Conservation (phyloP, 495 filamentous ascomycete genomes). For the Daldinia bambusicola region DNA sequence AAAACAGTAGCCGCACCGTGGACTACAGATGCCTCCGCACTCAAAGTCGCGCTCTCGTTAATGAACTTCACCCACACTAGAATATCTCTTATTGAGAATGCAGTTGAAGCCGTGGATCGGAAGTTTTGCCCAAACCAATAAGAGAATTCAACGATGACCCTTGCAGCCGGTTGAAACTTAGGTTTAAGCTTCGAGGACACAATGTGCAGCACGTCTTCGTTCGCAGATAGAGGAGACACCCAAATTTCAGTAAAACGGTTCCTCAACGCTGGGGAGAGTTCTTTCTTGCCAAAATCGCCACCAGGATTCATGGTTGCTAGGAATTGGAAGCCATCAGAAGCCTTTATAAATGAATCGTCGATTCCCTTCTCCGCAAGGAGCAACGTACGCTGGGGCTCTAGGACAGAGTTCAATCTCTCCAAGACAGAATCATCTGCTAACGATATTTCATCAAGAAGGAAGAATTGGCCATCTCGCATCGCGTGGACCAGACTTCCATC, state of each 20-base stretch:
- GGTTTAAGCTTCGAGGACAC: conserved; percentile 74
- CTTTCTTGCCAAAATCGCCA: conserved; percentile 96
- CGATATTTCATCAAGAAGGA: conserved; percentile 97
- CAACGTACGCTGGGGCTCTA: conserved; percentile 86
- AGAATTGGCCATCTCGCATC: conserved; percentile 89
- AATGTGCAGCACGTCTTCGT: conserved; percentile 87
- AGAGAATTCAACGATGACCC: conserved; percentile 82
- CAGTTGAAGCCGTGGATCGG: conserved; percentile 73
- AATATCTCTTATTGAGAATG: conserved; percentile 88
- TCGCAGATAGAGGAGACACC: conserved; percentile 85
- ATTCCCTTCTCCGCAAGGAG: conserved; percentile 94
- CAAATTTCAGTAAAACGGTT: conserved; percentile 99
- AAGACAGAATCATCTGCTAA: conserved; percentile 97
- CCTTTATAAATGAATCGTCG: conserved; percentile 78
- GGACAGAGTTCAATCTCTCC: conserved; percentile 96
- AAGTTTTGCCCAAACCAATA: conserved; percentile 90
- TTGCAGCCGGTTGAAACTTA: conserved; percentile 61
- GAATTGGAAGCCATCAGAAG: conserved; percentile 89
- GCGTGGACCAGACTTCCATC: conserved; percentile 95
- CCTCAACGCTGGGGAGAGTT: conserved; percentile 92
- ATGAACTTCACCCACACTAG: conserved; percentile 94
- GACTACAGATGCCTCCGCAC: conserved; percentile 62
- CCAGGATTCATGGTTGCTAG: conserved; percentile 99
- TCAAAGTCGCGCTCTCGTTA: conserved; percentile 65
- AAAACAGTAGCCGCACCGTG: conserved; percentile 97